These are phyloP conservation scores for Fusarium cyanostomum DNA, from an alignment of 2,329 filamentous ascomycete species.

Conservation along the genomic window DNA sequence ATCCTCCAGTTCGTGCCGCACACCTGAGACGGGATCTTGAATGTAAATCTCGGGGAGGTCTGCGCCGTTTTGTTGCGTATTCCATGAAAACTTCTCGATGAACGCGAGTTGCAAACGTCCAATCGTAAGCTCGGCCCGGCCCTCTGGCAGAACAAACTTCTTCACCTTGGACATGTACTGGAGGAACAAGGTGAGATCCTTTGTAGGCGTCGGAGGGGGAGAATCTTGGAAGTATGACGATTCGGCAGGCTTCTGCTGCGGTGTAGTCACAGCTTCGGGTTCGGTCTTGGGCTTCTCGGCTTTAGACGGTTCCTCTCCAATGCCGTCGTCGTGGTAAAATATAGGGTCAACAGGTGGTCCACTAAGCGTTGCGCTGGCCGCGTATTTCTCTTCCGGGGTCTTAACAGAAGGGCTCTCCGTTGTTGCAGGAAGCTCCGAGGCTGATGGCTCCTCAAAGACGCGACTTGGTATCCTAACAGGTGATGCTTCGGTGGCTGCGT, in stretches of 20 bases:
- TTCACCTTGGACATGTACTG: conserved; percentile 98
- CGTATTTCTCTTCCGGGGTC: conserved; percentile 73
- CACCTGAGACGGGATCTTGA: conserved; percentile 92
- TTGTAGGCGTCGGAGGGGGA: conserved; percentile 73
- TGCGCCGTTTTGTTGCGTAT: conserved; percentile 90
- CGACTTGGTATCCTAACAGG: conserved; percentile 67
- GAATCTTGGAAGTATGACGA: conserved; percentile 66
- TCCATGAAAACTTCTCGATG: conserved; percentile 99
- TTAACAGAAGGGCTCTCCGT: conserved; percentile 55
- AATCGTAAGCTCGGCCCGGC: conserved; percentile 84
- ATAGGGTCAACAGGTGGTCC: conserved; percentile 63
- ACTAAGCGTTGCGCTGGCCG: conserved; percentile 66
- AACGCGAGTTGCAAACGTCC: conserved; percentile 93
- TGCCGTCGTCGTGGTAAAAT: conserved; percentile 40
- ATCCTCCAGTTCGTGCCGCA: conserved; percentile 97
- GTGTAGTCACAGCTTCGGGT: conserved; percentile 42
- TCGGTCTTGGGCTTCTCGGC: conserved; percentile 36
- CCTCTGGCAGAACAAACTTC: conserved; percentile 90
- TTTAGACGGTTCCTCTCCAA: conserved; percentile 27
- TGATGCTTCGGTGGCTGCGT: conserved; percentile 62
- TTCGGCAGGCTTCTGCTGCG: conserved; percentile 55
- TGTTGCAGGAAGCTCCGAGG: conserved; percentile 37
- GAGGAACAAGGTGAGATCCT: conserved; percentile 91
- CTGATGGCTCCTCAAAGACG: conserved; percentile 69
- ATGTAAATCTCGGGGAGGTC: conserved; percentile 98